phyloP scores from a whole-genome alignment of 345 rosid species.

The Triadica sebifera region DNA sequence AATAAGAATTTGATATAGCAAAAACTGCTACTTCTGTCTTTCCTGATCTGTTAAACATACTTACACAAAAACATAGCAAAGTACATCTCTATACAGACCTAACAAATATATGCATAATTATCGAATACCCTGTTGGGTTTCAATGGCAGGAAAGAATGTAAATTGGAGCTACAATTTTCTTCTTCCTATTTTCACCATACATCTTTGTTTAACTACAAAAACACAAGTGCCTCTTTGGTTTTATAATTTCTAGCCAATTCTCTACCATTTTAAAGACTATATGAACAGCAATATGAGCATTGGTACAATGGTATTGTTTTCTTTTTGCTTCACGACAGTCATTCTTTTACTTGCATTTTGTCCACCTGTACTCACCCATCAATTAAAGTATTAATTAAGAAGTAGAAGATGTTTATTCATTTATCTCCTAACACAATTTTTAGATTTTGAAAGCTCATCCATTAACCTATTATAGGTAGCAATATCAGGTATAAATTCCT shows the following conservation, averaged over 20 bases:
- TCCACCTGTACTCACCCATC: neutral
- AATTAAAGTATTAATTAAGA: no score
- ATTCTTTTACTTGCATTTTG: neutral
- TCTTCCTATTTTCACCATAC: conserved; percentile 26
- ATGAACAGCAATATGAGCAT: conserved; percentile 46
- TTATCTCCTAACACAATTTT: conserved; percentile 13
- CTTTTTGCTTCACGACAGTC: conserved; percentile 52
- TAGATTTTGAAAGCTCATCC: conserved; percentile 42
- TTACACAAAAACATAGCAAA: conserved; percentile 26
- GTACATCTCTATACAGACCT: conserved; percentile 78
- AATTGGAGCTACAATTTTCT: conserved; percentile 31
- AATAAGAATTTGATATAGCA: no score
- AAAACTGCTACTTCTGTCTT: no score
- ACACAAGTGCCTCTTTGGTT: conserved; percentile 81
- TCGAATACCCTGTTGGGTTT: conserved; percentile 68
- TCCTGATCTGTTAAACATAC: neutral
- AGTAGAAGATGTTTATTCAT: neutral
- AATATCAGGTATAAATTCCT: conserved; percentile 66
- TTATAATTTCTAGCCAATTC: conserved; percentile 56
- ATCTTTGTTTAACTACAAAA: conserved; percentile 71
- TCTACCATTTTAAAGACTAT: conserved; percentile 76
- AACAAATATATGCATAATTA: conserved; percentile 62
- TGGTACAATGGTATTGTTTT: conserved; percentile 32
- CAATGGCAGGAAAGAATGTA: conserved; percentile 41
- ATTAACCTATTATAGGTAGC: conserved; percentile 66